Conservation (phyloP, 305 asterid genomes). For the Plantago lanceolata region DNA sequence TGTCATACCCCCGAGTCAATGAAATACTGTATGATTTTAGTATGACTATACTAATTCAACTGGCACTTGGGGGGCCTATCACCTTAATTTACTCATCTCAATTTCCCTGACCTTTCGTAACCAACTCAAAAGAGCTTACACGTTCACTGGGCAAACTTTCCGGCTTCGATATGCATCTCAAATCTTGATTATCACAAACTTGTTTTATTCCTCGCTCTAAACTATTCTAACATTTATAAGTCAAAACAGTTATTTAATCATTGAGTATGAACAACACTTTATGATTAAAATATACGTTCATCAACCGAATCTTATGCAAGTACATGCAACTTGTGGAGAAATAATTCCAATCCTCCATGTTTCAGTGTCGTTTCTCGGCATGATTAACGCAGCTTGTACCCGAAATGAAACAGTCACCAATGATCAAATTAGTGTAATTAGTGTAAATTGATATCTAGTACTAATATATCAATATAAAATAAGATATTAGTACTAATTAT, state of each 20-base stretch:
- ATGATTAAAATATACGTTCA: background rate
- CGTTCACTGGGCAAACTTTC: constrained; percentile 3
- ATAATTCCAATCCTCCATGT: background rate
- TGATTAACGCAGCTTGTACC: background rate
- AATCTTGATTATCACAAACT: background rate
- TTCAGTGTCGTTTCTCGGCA: background rate
- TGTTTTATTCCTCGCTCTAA: background rate
- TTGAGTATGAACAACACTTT: background rate
- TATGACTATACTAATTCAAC: background rate
- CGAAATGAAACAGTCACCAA: background rate
- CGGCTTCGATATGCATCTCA: background rate
- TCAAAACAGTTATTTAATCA: background rate
- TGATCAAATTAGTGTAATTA: no score
- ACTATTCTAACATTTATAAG: background rate
- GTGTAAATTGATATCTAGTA: no score
- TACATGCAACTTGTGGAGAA: background rate
- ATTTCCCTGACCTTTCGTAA: background rate
- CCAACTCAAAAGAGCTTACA: constrained; percentile 1
- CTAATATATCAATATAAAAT: no score
- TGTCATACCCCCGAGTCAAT: no score
- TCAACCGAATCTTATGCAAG: background rate
- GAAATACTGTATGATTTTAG: background rate
- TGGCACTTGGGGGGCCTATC: constrained; percentile 2
- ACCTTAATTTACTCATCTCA: background rate
- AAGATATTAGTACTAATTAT: no score